Conservation (phyloP, 1,284 basidiomycete species). For the Cutaneotrichosporon curvatum region DNA sequence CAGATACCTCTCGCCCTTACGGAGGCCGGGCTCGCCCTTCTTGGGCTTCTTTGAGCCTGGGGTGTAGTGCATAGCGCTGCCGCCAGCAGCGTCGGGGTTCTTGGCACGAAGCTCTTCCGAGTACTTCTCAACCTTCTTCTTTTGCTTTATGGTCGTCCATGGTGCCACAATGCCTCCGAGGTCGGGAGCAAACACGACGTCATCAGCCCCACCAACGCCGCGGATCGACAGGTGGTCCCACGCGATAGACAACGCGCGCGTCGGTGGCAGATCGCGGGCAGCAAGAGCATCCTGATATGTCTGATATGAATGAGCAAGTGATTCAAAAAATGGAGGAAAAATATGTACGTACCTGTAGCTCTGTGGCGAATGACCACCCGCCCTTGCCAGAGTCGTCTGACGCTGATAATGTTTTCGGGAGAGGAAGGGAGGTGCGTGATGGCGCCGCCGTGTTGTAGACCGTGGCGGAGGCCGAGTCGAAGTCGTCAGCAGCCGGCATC, state of each 20-base stretch:
- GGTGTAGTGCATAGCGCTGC: constrained; percentile 20
- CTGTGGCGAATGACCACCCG: neutral
- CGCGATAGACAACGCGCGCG: constrained; percentile 23
- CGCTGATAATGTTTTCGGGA: too few species aligned
- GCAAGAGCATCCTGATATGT: constrained; percentile 5
- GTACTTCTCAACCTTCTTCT: constrained; percentile 25
- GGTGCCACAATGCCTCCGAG: constrained; percentile 32
- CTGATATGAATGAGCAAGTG: neutral
- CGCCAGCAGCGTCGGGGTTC: neutral
- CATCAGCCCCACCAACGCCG: constrained; percentile 33
- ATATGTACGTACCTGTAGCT: neutral
- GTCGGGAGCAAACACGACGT: constrained; percentile 34
- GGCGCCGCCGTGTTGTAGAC: too few species aligned
- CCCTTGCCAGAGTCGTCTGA: too few species aligned
- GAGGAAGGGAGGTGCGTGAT: too few species aligned
- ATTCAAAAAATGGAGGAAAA: too few species aligned
- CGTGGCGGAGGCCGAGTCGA: too few species aligned
- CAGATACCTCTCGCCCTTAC: constrained; percentile 37
- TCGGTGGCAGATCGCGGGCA: constrained; percentile 6
- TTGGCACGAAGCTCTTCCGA: constrained; percentile 15
- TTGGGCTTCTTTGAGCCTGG: constrained; percentile 18
- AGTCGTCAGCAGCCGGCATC: too few species aligned
- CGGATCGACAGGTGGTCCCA: constrained; percentile 33
- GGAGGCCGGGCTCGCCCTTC: constrained; percentile 25
- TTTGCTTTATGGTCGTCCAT: constrained; percentile 27